A percentile compares a stretch with the other conserved stretches of the same genome.
Conservation (phyloP, 805 yeast genomes). For the Suhomyces tanzawaensis region DNA sequence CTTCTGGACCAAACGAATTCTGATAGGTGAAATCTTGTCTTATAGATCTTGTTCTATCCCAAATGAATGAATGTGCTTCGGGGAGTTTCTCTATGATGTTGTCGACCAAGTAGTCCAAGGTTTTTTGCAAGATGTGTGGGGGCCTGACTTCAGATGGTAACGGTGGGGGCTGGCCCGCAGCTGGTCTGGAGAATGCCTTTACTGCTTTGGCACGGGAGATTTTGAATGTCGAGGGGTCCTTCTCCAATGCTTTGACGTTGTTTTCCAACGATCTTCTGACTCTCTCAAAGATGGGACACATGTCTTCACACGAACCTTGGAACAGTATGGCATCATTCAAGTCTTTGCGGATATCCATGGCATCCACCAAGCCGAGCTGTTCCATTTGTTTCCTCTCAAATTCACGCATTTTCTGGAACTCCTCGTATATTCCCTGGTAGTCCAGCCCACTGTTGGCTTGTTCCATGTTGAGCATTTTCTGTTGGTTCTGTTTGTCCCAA, state of each 20-base stretch:
- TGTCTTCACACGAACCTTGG: conserved; percentile 83
- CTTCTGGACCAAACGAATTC: conserved; percentile 89
- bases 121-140: conserved; percentile 65
- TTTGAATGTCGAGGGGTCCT: conserved; percentile 50
- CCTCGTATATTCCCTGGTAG: conserved; percentile 70
- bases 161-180: conserved; percentile 98
- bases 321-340: conserved; percentile 86
- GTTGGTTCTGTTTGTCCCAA: conserved; percentile 81
- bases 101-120: conserved; percentile 71
- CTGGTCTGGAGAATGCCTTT: conserved; percentile 93
- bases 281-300: conserved; percentile 95
- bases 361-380: conserved; percentile 75
- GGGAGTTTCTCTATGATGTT: conserved; percentile 67
- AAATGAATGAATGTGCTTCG: conserved; percentile 81
- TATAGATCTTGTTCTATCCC: conserved; percentile 97
- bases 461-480: conserved; percentile 54
- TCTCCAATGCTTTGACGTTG: conserved; percentile 77
- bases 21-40: conserved; percentile 97
- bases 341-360: conserved; percentile 76
- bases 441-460: conserved; percentile 46
- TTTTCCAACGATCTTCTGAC: conserved; percentile 84
- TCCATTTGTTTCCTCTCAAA: conserved; percentile 79
- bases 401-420: conserved; percentile 70
- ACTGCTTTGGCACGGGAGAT: conserved; percentile 65
- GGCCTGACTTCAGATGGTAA: conserved; percentile 97